A percentile compares a stretch with the other conserved stretches of the same genome.
These are phyloP conservation scores for Fraxinus floribunda DNA, from an alignment of 305 asterid species.

Conservation along the genomic window DNA sequence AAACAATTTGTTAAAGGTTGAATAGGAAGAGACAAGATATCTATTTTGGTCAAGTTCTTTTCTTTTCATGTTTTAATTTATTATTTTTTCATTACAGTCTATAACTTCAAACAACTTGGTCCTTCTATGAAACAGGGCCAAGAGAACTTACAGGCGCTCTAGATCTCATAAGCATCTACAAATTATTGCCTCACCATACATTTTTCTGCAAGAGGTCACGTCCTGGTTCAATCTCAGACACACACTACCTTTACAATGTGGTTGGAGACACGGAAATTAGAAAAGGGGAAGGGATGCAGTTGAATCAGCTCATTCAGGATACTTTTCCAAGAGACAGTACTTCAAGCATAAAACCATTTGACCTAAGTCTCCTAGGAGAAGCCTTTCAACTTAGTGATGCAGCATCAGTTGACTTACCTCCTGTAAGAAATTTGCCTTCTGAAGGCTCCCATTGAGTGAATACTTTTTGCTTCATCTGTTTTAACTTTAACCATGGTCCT, in stretches of 20 bases:
- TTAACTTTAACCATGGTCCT: not conserved
- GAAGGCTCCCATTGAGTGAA: conserved; percentile 9
- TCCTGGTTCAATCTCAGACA: conserved; percentile 19
- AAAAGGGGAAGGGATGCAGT: conserved; percentile 57
- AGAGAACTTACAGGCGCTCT: conserved; percentile 26
- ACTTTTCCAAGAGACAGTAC: conserved; percentile 20
- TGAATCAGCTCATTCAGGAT: conserved; percentile 40
- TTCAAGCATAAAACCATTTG: conserved; percentile 37
- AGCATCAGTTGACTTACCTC: conserved; percentile 31
- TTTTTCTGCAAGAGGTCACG: conserved; percentile 26
- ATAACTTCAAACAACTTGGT: not conserved
- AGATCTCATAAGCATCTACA: conserved; percentile 24
- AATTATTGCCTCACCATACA: conserved; percentile 22
- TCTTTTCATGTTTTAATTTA: not conserved
- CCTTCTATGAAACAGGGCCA: conserved; percentile 12
- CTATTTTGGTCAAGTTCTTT: not conserved
- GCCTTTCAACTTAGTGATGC: conserved; percentile 47
- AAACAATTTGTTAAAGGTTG: not conserved
- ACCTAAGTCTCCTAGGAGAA: conserved; percentile 45
- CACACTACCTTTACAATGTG: conserved; percentile 29
- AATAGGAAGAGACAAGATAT: not conserved
- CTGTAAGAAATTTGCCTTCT: conserved; percentile 28
- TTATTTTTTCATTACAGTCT: not conserved
- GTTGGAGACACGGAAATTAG: conserved; percentile 34
- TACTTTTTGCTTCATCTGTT: not conserved